These are phyloP conservation scores for Allium cepa DNA, from an alignment of 106 monocot genomes.

Conservation along the genomic window DNA sequence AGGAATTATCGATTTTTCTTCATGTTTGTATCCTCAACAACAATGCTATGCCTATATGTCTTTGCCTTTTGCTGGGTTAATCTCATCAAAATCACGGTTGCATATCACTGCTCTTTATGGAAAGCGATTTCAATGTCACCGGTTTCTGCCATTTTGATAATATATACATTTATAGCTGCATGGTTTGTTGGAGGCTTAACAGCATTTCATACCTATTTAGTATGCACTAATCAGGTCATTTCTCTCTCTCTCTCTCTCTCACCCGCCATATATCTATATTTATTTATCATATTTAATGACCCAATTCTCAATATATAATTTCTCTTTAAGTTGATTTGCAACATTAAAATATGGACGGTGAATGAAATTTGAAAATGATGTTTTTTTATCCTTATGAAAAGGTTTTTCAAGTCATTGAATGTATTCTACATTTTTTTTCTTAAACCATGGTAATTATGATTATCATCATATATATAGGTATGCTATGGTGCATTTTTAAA, in stretches of 20 bases:
- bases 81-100: conserved; percentile 32
- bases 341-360: too few relatives aligned
- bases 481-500: too few relatives aligned
- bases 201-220: conserved; percentile 48
- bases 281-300: too few relatives aligned
- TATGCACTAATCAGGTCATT: conserved; percentile 62
- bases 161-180: conserved; percentile 49
- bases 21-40: conserved; percentile 44
- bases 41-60: conserved; percentile 50
- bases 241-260: not conserved
- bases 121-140: conserved; percentile 39
- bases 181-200: conserved; percentile 70
- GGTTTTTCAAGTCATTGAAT: too few relatives aligned
- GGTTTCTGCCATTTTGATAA: conserved; percentile 43
- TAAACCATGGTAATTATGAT: too few relatives aligned
- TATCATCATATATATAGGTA: too few relatives aligned
- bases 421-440: too few relatives aligned
- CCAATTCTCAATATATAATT: too few relatives aligned
- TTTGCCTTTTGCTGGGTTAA: conserved; percentile 59
- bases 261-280: too few relatives aligned
- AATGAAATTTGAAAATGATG: too few relatives aligned
- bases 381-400: too few relatives aligned
- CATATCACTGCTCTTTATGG: conserved; percentile 32
- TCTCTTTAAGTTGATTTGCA: too few relatives aligned
- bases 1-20: conserved; percentile 20